phyloP scores from a whole-genome alignment of 352 stramenopile species.

The Globisporangium orthogonon region DNA sequence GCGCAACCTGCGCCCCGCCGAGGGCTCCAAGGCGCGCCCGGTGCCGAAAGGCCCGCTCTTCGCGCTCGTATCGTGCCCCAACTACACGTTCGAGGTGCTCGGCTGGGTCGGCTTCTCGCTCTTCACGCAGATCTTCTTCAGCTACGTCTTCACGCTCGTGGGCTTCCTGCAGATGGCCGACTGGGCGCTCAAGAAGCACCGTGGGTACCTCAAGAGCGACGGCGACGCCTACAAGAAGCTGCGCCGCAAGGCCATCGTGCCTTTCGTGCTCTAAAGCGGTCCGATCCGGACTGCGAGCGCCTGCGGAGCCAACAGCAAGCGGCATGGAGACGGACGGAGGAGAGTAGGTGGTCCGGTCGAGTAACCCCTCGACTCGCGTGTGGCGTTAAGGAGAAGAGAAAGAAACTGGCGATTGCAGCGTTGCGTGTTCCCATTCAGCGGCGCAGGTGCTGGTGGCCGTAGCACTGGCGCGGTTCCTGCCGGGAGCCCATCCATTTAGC shows the following conservation, averaged over 20 bases:
- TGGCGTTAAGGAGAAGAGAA: no score
- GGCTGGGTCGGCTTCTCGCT: constrained; percentile 87
- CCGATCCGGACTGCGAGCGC: not conserved
- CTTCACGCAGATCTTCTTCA: constrained; percentile 77
- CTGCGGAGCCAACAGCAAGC: no score
- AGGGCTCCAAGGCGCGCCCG: constrained; percentile 67
- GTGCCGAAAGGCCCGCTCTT: constrained; percentile 76
- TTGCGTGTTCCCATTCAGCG: no score
- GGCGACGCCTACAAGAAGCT: constrained; percentile 87
- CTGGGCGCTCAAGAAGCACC: constrained; percentile 88
- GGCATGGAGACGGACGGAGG: no score
- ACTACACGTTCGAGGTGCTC: constrained; percentile 89
- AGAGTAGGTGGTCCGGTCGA: no score
- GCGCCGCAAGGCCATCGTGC: constrained; percentile 77
- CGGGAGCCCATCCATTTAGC: no score
- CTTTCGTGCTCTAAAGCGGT: constrained; percentile 63
- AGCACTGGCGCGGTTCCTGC: no score
- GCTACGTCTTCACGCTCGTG: constrained; percentile 81
- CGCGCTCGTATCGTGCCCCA: constrained; percentile 83
- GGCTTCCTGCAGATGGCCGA: constrained; percentile 88
- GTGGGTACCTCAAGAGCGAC: constrained; percentile 82
- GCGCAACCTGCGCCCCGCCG: constrained; percentile 62
- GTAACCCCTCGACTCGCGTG: no score
- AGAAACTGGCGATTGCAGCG: no score
- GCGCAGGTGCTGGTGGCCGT: no score